Evolutionary conservation across 73 alveolate species (phyloP).

Genomic region (Tetrahymena borealis): DNA sequence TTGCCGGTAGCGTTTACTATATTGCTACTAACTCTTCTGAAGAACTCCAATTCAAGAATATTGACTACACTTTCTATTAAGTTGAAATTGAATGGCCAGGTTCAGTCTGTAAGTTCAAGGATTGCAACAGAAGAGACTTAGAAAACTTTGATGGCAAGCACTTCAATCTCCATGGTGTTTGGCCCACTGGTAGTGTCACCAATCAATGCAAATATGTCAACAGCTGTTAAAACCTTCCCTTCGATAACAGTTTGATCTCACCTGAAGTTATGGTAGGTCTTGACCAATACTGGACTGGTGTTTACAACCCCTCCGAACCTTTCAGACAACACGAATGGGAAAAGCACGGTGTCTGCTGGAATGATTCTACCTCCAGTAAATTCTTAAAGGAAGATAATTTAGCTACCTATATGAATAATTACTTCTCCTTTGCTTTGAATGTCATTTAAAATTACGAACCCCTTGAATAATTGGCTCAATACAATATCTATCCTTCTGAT

Average conservation of each 20-base stretch:
- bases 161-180: slow-evolving; percentile 38
- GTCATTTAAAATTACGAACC: not conserved
- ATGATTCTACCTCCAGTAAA: not conserved
- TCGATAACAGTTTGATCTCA: slow-evolving; percentile 7
- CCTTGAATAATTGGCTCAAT: not conserved
- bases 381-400: not conserved
- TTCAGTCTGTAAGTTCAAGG: slow-evolving; percentile 19
- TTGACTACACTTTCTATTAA: not conserved
- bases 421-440: not conserved
- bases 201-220: slow-evolving; percentile 11
- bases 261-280: slow-evolving; percentile 1
- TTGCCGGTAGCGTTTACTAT: not conserved
- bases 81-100: slow-evolving; percentile 48
- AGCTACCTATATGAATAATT: not conserved
- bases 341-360: slow-evolving; percentile 40
- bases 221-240: slow-evolving; percentile 7
- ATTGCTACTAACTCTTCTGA: not conserved
- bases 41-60: not conserved
- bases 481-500: not conserved
- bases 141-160: slow-evolving; percentile 20
- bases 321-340: slow-evolving; percentile 50
- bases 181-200: slow-evolving; percentile 31
- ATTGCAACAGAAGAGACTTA: slow-evolving; percentile 17
- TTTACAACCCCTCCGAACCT: slow-evolving; percentile 11
- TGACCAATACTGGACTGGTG: slow-evolving; percentile 34